Evolutionary conservation across 768 basidiomycete species (phyloP), one percentile per base, ranked within the genome.

Genomic region (Calocera cornea): DNA sequence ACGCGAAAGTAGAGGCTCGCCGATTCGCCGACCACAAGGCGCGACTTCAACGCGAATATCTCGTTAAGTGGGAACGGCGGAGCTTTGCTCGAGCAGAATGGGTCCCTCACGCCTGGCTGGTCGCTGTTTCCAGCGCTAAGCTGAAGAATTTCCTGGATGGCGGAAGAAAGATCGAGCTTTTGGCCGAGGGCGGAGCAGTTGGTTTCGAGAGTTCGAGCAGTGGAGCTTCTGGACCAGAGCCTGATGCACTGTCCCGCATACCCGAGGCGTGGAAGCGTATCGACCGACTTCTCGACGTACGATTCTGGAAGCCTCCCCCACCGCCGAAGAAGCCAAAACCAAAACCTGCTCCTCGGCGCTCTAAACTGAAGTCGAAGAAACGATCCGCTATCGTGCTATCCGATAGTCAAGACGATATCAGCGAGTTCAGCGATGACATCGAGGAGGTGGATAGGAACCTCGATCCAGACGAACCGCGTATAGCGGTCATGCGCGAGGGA

Each of bases 31-130:
- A 84, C 70, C 80, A 80, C 74, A 93, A 87, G 74, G 74, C 79
- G 29, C 72, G 78, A 36, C 80, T 95, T 17, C 91, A 90, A n/a
- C 79, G 95, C 49, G 92, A 95, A 76, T 97, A 97, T 74, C 84
- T 97, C 14, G 85, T 97, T 66, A 97, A 97, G 75, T 97, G 93
- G 92, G 76, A 76, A 10, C 85, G 81, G 41, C 79, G 88, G 50
- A 90, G 92, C 70, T 97, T 90, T 75, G 80, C 89, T 65, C 84
- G 88, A 47, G 78, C 84, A 12, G 83, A 88, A 74, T 97, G 94
- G 94, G 92, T 97, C 1, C 89, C 92, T 34, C 94, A 97, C 72
- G 86, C 88, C 80, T 97, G 92, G 92, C 79, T 97, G 1, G 79
- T 86, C 34, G 83, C 87, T 11, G 86, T 83, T n/a, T 80, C 84